These are phyloP conservation scores for Diversispora eburnea DNA, from an alignment of 192 early-diverging fungal species.

Conservation along the genomic window DNA sequence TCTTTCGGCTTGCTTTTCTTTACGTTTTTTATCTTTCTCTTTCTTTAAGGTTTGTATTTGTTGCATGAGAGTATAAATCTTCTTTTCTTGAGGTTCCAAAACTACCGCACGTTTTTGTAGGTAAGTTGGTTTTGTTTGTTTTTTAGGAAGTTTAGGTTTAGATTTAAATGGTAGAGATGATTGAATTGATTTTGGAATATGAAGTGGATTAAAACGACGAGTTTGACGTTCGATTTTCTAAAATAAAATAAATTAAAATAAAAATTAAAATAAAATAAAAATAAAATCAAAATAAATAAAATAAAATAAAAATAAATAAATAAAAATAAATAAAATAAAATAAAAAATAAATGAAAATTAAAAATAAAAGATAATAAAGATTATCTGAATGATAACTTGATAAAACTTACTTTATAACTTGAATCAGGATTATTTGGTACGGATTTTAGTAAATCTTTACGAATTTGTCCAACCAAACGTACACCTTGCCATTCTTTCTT, in stretches of 20 bases:
- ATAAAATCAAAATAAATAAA: too few species aligned
- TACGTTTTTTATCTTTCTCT: conserved; percentile 80
- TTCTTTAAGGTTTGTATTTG: conserved; percentile 83
- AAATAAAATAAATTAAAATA: background rate
- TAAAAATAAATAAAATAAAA: background rate
- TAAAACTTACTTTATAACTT: conserved; percentile 65
- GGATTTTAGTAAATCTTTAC: conserved; percentile 58
- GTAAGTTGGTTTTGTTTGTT: conserved; percentile 51
- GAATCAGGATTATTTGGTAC: conserved; percentile 82
- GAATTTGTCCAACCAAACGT: conserved; percentile 83
- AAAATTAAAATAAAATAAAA: too few species aligned
- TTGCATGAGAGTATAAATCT: conserved; percentile 78
- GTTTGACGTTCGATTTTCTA: conserved; percentile 71
- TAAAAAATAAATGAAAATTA: too few species aligned
- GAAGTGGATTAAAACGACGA: conserved; percentile 78
- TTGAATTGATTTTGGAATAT: conserved; percentile 77
- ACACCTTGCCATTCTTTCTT: conserved; percentile 85
- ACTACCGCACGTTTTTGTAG: conserved; percentile 78
- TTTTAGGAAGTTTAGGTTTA: conserved; percentile 70
- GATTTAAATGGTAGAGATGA: conserved; percentile 83
- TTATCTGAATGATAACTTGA: background rate
- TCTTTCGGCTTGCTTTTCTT: conserved; percentile 54
- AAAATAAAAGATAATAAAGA: background rate
- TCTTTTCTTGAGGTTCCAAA: conserved; percentile 86
- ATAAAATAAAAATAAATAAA: background rate